Base-by-base conservation (phyloP, 2,329 filamentous ascomycete species). In the Trichoderma pleuroti region DNA sequence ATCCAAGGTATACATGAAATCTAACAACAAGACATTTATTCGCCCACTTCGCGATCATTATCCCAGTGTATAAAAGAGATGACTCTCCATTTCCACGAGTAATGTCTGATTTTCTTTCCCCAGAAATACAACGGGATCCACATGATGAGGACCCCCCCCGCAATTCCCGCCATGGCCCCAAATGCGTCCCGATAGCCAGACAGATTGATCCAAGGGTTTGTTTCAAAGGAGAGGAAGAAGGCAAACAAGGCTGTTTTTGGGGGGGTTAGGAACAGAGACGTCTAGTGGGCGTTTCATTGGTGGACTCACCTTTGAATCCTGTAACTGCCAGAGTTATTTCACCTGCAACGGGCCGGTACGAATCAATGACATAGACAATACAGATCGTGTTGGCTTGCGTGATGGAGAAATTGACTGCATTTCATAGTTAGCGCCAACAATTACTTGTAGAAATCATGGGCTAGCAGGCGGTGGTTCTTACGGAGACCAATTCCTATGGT, bases 181-280 rank as follows among this genome's bases (percentile, higher is more conserved):
- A 84, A 89, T 3, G 86, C 83, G 42, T 82, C 78, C 14, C 79
- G 72, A 74, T 89, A 89, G 1, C 87, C 87, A 1, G 77, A 77
- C 70, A 81, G 34, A 8, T 80, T 77, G 46, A 89, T 83, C 87
- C 87, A 89, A 0, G 85, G 83, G 74, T 89, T 89, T 1, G 86
- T 88, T 75, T 89, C 89, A 75, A 89, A 89, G 0, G 84, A 86
- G 1, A 89, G 80, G 1, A 89, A 78, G 75, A 89, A 89, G 5
- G 86, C 87, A 74, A 89, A 88, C 9, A 84, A 76, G 18, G 85
- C 84, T 85, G 70, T 6, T 1, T 6, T 52, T 30, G n/a, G n/a
- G n/a, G n/a, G n/a, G n/a, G 46, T 76, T 72, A 76, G 73, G 28
- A n/a, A 16, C 3, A 49, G 1, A 8, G 14, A 26, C 24, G 5